phyloP scores from a whole-genome alignment of 2,329 filamentous ascomycete genomes.

The Elsinoe perseae region DNA sequence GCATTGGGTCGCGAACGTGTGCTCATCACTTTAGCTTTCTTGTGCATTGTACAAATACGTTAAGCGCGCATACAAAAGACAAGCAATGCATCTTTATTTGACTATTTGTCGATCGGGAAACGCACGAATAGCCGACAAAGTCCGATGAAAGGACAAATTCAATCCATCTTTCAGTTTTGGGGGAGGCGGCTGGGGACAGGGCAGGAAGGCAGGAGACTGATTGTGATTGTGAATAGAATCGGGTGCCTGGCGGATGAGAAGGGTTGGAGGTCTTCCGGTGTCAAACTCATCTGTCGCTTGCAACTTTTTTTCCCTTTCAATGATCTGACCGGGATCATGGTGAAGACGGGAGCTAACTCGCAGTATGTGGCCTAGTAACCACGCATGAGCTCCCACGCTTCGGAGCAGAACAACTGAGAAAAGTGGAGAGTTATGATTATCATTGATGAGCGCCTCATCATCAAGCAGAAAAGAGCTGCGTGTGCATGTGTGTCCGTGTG shows the following conservation, averaged over 20 bases:
- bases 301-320: neutral
- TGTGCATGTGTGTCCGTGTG: neutral
- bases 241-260: neutral
- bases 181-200: neutral
- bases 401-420: neutral
- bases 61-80: neutral
- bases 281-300: neutral
- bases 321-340: slow-evolving; percentile 11
- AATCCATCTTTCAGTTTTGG: neutral
- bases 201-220: too few species aligned
- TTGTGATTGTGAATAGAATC: neutral
- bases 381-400: neutral
- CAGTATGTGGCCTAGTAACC: neutral
- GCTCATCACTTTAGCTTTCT: slow-evolving; percentile 5
- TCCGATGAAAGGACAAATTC: neutral
- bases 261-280: neutral
- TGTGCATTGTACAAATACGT: slow-evolving; percentile 12
- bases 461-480: neutral
- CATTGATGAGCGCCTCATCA: neutral
- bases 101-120: neutral
- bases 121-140: neutral
- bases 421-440: slow-evolving; percentile 2
- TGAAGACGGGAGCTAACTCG: neutral
- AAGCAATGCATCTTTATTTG: too few species aligned
- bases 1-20: neutral